These are phyloP conservation scores for Collybia nuda DNA, from an alignment of 768 basidiomycete genomes.

Conservation along the genomic window DNA sequence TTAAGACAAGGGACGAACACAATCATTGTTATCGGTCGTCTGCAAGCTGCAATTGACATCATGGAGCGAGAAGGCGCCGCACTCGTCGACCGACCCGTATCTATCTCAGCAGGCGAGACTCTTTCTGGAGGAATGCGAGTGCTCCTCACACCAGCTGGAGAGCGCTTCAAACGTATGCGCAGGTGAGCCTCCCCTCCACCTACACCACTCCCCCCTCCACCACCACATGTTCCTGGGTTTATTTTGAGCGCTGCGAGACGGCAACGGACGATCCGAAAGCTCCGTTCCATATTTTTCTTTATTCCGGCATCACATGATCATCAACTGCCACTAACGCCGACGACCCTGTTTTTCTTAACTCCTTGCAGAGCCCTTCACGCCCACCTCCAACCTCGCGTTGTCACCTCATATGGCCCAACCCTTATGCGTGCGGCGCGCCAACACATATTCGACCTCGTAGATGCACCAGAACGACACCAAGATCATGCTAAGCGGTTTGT, in stretches of 20 bases:
- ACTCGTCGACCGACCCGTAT: constrained; percentile 53
- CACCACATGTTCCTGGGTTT: no score
- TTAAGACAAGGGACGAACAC: constrained; percentile 47
- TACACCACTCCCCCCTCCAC: background rate
- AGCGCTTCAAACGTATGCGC: constrained; percentile 60
- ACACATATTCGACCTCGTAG: constrained; percentile 43
- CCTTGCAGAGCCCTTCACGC: constrained; percentile 48
- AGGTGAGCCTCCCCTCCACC: constrained; percentile 30
- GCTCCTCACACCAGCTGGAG: constrained; percentile 54
- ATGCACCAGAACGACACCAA: constrained; percentile 45
- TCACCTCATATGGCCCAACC: constrained; percentile 47
- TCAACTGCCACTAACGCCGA: no score
- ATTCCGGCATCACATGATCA: no score
- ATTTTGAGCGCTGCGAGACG: no score
- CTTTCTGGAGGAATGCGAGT: constrained; percentile 59
- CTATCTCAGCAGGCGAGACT: constrained; percentile 59
- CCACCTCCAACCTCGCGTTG: constrained; percentile 54
- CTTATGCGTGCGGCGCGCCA: constrained; percentile 27
- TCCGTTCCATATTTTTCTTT: no score
- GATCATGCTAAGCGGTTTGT: constrained; percentile 48
- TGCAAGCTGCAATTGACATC: constrained; percentile 60
- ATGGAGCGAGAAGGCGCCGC: constrained; percentile 66
- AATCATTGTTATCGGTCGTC: constrained; percentile 46
- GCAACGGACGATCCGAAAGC: no score
- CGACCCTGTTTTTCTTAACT: background rate